These are phyloP conservation scores for Diaporthe sp. DNA, from an alignment of 2,329 filamentous ascomycete genomes.

Conservation along the genomic window DNA sequence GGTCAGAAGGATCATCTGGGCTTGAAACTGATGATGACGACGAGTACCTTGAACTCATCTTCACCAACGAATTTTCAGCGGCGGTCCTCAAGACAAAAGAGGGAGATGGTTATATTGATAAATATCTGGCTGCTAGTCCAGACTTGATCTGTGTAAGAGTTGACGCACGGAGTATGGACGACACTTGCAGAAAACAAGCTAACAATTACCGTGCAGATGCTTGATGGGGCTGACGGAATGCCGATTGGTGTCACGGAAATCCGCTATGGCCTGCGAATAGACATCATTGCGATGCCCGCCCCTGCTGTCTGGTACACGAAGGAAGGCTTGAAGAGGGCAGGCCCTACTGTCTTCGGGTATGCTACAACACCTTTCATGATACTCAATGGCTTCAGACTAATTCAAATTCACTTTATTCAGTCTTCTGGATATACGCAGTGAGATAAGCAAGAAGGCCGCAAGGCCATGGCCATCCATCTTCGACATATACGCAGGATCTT, in stretches of 20 bases:
- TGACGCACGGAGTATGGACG: too few relatives aligned
- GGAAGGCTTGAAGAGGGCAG: constrained; percentile 7
- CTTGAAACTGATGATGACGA: background rate
- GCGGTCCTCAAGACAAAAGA: background rate
- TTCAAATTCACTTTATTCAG: background rate
- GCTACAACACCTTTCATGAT: background rate
- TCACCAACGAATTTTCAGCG: constrained; percentile 11
- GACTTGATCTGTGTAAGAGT: constrained; percentile 8
- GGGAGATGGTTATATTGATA: background rate
- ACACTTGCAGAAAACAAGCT: background rate
- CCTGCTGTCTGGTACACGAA: constrained; percentile 1
- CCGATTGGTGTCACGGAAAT: constrained; percentile 20
- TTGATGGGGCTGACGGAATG: constrained; percentile 20
- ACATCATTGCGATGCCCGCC: constrained; percentile 13
- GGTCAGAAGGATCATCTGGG: background rate
- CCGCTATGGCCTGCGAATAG: background rate
- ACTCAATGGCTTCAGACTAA: background rate
- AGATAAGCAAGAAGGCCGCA: background rate
- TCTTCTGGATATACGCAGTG: background rate
- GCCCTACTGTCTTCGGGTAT: constrained; percentile 22
- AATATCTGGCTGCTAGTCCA: background rate
- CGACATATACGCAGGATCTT: background rate
- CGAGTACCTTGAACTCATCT: background rate
- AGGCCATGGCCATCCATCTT: constrained; percentile 16
- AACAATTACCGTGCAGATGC: background rate